Conservation (phyloP, 2,329 filamentous ascomycete genomes). For the Diplodia mutila region DNA sequence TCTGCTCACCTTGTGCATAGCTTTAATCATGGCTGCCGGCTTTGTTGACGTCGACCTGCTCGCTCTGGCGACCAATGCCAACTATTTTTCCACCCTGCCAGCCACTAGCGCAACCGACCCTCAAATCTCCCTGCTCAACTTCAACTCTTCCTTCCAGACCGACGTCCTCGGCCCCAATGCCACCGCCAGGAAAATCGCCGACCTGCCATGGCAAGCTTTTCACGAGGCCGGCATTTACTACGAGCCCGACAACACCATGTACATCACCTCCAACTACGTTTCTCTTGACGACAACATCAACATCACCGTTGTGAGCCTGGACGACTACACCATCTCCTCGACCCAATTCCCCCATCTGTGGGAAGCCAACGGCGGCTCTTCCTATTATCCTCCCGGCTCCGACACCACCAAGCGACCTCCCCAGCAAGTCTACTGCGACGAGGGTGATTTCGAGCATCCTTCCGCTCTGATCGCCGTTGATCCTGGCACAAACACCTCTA, state of each 20-base stretch:
- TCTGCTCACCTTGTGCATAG: conserved; percentile 14
- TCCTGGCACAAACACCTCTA: conserved; percentile 48
- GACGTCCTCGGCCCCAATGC: conserved; percentile 40
- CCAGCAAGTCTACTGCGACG: conserved; percentile 40
- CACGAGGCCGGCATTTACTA: conserved; percentile 48
- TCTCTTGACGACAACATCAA: conserved; percentile 40
- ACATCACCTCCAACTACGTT: conserved; percentile 47
- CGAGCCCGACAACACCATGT: conserved; percentile 43
- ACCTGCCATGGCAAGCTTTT: conserved; percentile 39
- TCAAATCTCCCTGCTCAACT: conserved; percentile 43
- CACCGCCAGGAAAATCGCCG: conserved; percentile 39
- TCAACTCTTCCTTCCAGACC: conserved; percentile 38
- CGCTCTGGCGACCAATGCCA: conserved; percentile 37
- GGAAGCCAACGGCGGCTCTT: conserved; percentile 44
- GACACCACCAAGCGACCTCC: conserved; percentile 33
- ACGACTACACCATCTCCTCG: conserved; percentile 44
- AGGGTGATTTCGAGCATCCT: conserved; percentile 46
- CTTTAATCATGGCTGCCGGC: conserved; percentile 14
- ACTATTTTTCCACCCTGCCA: conserved; percentile 36
- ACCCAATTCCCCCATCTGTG: conserved; percentile 45
- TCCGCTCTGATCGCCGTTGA: conserved; percentile 51
- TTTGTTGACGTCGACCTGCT: conserved; percentile 38
- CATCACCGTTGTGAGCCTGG: conserved; percentile 45
- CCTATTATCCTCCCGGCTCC: conserved; percentile 39
- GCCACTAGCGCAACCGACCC: conserved; percentile 39